Evolutionary conservation across 2,329 filamentous ascomycete genomes (phyloP), one percentile per base, ranked within the genome.

Genomic region (Monilinia fructigena): DNA sequence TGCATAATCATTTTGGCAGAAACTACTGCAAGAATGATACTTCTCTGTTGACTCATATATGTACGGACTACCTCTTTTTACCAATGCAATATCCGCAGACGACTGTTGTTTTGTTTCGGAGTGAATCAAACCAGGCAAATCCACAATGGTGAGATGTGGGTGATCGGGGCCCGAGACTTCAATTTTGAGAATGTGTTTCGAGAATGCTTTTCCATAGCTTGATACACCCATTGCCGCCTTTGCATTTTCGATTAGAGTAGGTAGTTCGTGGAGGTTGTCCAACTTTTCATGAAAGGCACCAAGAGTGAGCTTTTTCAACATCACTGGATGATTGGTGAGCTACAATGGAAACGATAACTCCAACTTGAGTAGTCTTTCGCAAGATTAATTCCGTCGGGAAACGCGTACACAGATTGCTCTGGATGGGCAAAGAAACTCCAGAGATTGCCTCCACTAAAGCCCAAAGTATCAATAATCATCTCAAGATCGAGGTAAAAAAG

Each of bases 1-100:
- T 6, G 83, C 83, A 70, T 90, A 90, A 69, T 85, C 82, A 50
- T 82, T 82, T 84, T 84, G 31, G 82, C 83, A 7, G 82, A 82
- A n/a, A 85, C 79, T 31, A 85, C 83, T 45, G 82, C 83, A 2
- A 85, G 77, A 53, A 85, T 84, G 58, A 85, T 83, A 52, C 82
- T 85, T 38, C 83, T 80, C 0, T 80, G 76, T 68, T 81, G 82
- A 76, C 82, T 82, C 82, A 85, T 84, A 74, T 85, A 85, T 0
- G 74, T 73, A 1, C 79, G 70, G 0, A 86, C 82, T 7, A 87
- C 75, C 0, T 79, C 72, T 4, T 76, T 76, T 69, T 7, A 88
- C 81, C 2, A 81, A 66, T 2, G 79, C 74, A 0, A 80, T 78
- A 62, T 83, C 83, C 1, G 72, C 71, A 2, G 74, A 75, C 0